Base-by-base conservation (phyloP, 768 basidiomycete species). In the Kwoniella heveanensis region DNA sequence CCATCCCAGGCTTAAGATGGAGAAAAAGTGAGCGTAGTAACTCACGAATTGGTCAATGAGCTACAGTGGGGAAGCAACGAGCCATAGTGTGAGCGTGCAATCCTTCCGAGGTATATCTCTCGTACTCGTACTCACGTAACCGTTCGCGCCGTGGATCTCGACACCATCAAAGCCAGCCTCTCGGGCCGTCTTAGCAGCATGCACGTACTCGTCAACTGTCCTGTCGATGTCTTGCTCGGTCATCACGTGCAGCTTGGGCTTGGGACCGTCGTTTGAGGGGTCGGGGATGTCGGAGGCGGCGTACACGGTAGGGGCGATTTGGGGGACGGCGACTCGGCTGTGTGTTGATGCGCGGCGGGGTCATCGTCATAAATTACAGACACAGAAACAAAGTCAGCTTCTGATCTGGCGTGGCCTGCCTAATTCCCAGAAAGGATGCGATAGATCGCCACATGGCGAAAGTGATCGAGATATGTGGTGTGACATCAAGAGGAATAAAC, bases 121-220 rank as follows among this genome's bases (percentile, higher is more conserved):
- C 1, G 2, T 9, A 25, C 12, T 1, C 13, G 7, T 12, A 54
- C 85, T 55, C 36, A 63, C 30, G 9, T 68, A 70, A 9, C 62
- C 67, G 44, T 68, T 92, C 83, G 74, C 71, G 5, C 66, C 64
- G 60, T 81, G 81, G 48, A 81, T 67, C 76, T 87, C 85, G 5
- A 85, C 81, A 21, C 88, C 89, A 65, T 90, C 88, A 65, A 89
- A 89, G 0, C 87, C 88, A 21, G 88, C 88, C 48, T 82, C 70
- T 6, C 87, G 80, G 13, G 85, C 85, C 59, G 86, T 87, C 29
- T 79, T 79, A 2, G 88, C 87, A 1, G 86, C 87, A 17, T 81
- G 78, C 5, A 82, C 84, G 67, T 84, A 88, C 9, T 62, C 53
- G 22, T 53, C 60, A 13, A 62, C 73, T 58, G 83, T 62, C 3